Conservation (phyloP, 2,329 filamentous ascomycete species). For the Lomentospora prolificans region DNA sequence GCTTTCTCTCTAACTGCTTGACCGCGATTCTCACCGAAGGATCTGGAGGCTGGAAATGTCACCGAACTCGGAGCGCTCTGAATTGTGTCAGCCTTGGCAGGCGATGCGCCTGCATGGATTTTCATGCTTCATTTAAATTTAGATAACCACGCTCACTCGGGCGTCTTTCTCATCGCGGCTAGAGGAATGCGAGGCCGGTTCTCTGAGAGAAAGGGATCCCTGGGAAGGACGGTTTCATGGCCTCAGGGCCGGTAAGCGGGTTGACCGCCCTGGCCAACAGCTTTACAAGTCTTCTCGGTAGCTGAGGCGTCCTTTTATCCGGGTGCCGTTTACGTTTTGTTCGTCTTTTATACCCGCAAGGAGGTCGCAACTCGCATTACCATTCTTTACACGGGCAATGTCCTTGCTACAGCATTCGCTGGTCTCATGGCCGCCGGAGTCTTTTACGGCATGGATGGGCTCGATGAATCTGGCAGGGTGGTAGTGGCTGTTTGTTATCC, state of each 20-base stretch:
- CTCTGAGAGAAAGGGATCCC: too few species aligned
- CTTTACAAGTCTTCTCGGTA: slow-evolving; percentile 25
- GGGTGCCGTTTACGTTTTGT: slow-evolving; percentile 24
- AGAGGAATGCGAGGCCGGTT: too few species aligned
- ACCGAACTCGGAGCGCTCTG: too few species aligned
- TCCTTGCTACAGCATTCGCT: slow-evolving; percentile 59
- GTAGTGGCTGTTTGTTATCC: slow-evolving; percentile 61
- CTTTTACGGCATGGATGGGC: slow-evolving; percentile 45
- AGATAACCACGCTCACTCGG: too few species aligned
- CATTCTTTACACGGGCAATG: slow-evolving; percentile 48
- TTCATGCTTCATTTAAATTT: too few species aligned
- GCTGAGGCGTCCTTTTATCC: slow-evolving; percentile 29
- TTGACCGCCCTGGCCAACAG: slow-evolving; percentile 26
- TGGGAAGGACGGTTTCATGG: too few species aligned
- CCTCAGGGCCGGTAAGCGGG: slow-evolving; percentile 28
- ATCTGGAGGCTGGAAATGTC: too few species aligned
- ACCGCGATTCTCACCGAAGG: too few species aligned
- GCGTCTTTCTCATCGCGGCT: too few species aligned
- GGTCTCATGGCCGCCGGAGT: slow-evolving; percentile 56
- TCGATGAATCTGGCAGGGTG: slow-evolving; percentile 47
- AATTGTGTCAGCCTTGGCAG: too few species aligned
- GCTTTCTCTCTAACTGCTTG: too few species aligned
- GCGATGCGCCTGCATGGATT: too few species aligned
- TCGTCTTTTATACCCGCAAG: slow-evolving; percentile 50
- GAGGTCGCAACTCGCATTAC: slow-evolving; percentile 55